Evolutionary conservation across 1,284 basidiomycete genomes (phyloP), one percentile per base, ranked within the genome.

Genomic region (Wallemia ichthyophaga): DNA sequence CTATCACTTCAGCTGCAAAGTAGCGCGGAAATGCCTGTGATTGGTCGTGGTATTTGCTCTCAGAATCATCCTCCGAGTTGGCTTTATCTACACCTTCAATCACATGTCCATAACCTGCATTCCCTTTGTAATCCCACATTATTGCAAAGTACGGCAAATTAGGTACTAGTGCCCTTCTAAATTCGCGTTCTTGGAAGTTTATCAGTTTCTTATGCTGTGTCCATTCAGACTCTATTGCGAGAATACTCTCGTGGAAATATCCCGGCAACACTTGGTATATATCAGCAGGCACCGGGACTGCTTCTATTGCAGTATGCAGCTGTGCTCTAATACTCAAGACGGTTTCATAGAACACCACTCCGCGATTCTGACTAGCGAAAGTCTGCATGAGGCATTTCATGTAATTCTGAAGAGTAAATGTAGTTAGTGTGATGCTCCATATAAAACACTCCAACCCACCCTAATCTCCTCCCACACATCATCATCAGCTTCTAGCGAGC

Each of bases 121-220:
- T 87, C 27, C 92, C 91, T 66, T 88, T 91, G 72, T 98, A 78
- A 71, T 99, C 94, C 71, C 91, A 99, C 66, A 88, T 85, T 1
- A 98, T 84, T 82, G 91, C 91, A 68, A 99, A 99, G 72, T 99
- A 98, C 0, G 94, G 94, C 54, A 99, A 71, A 65, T 95, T 89
- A 1, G 91, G 81, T 2, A 98, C 92, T 80, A 99, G 84, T 32
- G 84, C 80, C 1, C 88, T 76, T 56, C 88, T 74, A 73, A 94
- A 94, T 0, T 86, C 84, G 1, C 88, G 76, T 7, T 78, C 71
- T 1, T 83, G 79, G 67, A 99, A 98, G 67, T 92, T 83, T 63
- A 99, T 95, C 58, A 96, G 73, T 68, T 96, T 95, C 67, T 85
- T 85, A 72, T 98, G 88, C 67, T 94, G 87, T 11, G 88, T 86